A percentile compares a stretch with the other conserved stretches of the same genome.
These are phyloP conservation scores for Luffa aegyptiaca DNA, from an alignment of 306 rosid genomes.

Conservation along the genomic window DNA sequence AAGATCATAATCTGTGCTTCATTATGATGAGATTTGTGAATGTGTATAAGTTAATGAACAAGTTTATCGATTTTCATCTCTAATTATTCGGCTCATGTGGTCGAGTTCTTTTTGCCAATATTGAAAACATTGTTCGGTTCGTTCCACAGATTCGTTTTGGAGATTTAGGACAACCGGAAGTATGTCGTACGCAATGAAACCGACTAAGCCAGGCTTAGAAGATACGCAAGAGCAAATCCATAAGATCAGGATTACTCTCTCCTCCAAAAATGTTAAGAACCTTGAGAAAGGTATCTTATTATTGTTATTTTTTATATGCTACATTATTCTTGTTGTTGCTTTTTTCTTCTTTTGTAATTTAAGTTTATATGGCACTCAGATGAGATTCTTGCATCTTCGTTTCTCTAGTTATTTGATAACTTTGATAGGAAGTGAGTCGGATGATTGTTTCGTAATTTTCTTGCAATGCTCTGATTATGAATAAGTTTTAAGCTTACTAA, in stretches of 20 bases:
- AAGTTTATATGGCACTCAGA: background rate
- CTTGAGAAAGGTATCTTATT: constrained; percentile 52
- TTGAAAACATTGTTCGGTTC: background rate
- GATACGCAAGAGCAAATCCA: constrained; percentile 64
- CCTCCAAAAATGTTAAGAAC: constrained; percentile 74
- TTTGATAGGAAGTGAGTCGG: background rate
- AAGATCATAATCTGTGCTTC: background rate
- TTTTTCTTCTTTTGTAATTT: background rate
- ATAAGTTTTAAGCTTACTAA: background rate
- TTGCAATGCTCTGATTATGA: background rate
- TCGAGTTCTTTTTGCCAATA: background rate
- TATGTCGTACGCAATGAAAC: constrained; percentile 72
- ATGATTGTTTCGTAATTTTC: background rate
- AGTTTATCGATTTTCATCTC: background rate
- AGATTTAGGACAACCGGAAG: background rate
- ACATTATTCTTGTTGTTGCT: background rate
- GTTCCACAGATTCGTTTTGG: background rate
- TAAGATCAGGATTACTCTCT: constrained; percentile 84
- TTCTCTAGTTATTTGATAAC: background rate
- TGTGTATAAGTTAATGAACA: background rate
- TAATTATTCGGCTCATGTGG: too few relatives aligned
- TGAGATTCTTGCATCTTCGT: background rate
- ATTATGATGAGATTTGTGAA: background rate
- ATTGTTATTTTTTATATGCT: background rate
- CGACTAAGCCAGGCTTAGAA: constrained; percentile 66